Evolutionary conservation across 129 eudicot species (phyloP).

Genomic region (Helianthus tuberosus): DNA sequence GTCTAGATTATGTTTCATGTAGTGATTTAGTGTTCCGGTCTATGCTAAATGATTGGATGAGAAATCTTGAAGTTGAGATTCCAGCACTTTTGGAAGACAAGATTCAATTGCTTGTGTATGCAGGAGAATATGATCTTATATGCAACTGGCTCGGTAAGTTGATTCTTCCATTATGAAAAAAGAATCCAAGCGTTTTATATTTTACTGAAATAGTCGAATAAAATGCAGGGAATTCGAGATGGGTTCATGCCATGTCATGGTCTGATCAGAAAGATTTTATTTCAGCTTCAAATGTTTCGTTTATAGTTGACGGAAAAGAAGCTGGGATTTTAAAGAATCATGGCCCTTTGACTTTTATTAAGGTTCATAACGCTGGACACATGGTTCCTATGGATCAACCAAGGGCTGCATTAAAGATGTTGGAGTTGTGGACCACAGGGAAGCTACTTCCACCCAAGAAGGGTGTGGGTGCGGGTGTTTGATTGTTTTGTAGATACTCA

Average conservation of each 20-base stretch:
- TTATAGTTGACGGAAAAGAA: conserved; percentile 50
- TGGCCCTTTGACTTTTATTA: conserved; percentile 62
- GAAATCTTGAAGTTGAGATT: conserved; percentile 65
- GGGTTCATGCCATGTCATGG: conserved; percentile 93
- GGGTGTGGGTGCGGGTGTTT: conserved; percentile 13
- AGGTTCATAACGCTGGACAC: conserved; percentile 71
- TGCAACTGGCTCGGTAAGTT: conserved; percentile 91
- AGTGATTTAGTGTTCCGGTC: conserved; percentile 53
- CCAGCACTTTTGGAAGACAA: conserved; percentile 76
- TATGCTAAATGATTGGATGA: conserved; percentile 67
- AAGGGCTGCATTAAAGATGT: conserved; percentile 61
- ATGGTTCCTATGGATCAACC: conserved; percentile 95
- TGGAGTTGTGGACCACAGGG: conserved; percentile 64
- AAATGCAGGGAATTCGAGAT: conserved; percentile 62
- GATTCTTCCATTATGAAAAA: neutral
- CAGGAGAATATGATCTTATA: conserved; percentile 84
- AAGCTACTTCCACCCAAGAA: conserved; percentile 25
- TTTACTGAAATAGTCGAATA: neutral
- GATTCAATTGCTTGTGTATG: conserved; percentile 64
- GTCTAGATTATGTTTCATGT: conserved; percentile 65
- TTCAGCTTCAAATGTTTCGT: conserved; percentile 48
- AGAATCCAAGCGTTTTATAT: too few species aligned
- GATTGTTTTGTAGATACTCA: neutral
- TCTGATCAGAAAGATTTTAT: conserved; percentile 53
- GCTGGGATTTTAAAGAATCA: conserved; percentile 51